Conservation (phyloP, 2,329 filamentous ascomycete genomes). For the Penicillium digitatum region DNA sequence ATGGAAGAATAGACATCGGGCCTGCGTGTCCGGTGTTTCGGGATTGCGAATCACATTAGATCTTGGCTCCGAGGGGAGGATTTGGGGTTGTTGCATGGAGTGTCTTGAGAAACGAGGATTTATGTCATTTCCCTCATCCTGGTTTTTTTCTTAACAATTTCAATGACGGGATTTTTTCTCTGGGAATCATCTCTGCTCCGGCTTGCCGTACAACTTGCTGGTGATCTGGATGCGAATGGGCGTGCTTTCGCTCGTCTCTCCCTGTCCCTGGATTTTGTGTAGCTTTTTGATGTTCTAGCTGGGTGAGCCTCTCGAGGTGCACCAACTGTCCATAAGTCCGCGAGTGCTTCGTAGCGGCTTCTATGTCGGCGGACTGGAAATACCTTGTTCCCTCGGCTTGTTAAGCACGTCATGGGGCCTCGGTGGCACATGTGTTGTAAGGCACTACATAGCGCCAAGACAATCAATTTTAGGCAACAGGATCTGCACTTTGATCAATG, state of each 20-base stretch:
- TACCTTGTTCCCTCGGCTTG: neutral
- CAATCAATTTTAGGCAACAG: neutral
- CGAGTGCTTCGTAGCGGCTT: neutral
- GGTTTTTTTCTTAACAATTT: slow-evolving; percentile 30
- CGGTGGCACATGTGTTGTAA: neutral
- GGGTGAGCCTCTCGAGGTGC: neutral
- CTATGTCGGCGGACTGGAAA: neutral
- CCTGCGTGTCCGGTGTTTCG: slow-evolving; percentile 16
- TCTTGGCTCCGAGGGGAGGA: slow-evolving; percentile 24
- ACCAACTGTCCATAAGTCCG: neutral
- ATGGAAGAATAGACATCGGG: slow-evolving; percentile 17
- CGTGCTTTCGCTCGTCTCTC: neutral
- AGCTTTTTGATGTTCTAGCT: neutral
- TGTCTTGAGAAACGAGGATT: slow-evolving; percentile 31
- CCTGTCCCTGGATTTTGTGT: neutral
- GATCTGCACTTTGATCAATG: neutral
- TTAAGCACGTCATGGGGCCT: neutral
- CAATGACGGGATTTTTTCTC: slow-evolving; percentile 31
- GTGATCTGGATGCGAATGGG: neutral
- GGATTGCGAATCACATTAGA: slow-evolving; percentile 14
- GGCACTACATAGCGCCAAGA: neutral
- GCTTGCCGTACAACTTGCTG: neutral
- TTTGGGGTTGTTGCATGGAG: slow-evolving; percentile 32
- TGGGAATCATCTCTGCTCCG: slow-evolving; percentile 12
- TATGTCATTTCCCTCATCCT: slow-evolving; percentile 29